A percentile compares a stretch with the other conserved stretches of the same genome.
phyloP scores from a whole-genome alignment of 1,284 basidiomycete genomes.

The Leccinum variabile region DNA sequence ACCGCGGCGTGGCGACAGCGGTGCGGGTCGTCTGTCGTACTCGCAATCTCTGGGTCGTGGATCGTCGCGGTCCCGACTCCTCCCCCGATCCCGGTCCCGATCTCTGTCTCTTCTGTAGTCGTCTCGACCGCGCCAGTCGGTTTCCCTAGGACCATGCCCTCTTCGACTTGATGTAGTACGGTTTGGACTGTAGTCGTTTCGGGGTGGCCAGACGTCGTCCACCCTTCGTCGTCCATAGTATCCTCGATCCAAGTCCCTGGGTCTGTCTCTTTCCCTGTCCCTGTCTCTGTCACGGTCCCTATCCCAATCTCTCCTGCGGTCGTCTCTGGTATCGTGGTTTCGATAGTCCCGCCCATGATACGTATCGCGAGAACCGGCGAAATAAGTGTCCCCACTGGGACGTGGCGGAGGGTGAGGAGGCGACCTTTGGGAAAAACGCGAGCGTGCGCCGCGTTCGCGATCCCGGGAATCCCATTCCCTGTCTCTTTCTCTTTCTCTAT shows the following conservation, averaged over 20 bases:
- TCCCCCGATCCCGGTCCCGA: constrained; percentile 15
- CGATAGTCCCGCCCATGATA: constrained; percentile 29
- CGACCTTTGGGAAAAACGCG: constrained; percentile 26
- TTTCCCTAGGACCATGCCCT: constrained; percentile 19
- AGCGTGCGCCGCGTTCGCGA: constrained; percentile 21
- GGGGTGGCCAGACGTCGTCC: constrained; percentile 19
- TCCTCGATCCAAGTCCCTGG: constrained; percentile 23
- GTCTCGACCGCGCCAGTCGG: constrained; percentile 26
- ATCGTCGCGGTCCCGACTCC: constrained; percentile 32
- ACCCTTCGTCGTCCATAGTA: constrained; percentile 19
- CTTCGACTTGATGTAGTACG: constrained; percentile 12
- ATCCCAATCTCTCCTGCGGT: constrained; percentile 29
- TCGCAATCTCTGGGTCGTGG: constrained; percentile 22
- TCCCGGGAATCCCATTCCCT: constrained; percentile 21
- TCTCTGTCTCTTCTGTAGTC: constrained; percentile 32
- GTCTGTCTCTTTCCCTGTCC: constrained; percentile 16
- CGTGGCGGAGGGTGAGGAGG: constrained; percentile 21
- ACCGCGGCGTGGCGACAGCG: constrained; percentile 31
- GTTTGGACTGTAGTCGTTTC: constrained; percentile 19
- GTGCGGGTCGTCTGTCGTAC: constrained; percentile 22
- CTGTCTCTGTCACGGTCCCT: constrained; percentile 29
- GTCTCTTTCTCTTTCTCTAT: constrained; percentile 7
- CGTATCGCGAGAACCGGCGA: constrained; percentile 18
- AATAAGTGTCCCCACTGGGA: constrained; percentile 17
- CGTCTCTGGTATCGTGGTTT: constrained; percentile 24